Evolutionary conservation across 2,329 filamentous ascomycete species (phyloP), one percentile per base, ranked within the genome.

Genomic region (Apiospora sp.): DNA sequence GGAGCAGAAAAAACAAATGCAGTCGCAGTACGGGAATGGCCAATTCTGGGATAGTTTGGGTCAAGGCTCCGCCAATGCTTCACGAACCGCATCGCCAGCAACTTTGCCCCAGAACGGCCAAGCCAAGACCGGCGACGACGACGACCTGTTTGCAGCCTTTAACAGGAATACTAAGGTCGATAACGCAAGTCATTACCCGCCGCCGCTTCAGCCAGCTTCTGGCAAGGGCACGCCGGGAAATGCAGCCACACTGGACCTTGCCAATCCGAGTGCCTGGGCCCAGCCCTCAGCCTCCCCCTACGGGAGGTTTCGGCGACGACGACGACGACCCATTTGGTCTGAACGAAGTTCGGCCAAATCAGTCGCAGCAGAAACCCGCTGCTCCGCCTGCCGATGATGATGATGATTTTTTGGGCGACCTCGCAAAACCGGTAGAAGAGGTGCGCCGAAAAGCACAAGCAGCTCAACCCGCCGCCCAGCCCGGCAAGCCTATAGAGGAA

Each of bases 301-400:
- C 78, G 61, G 80, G 78, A 14, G 81, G 77, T 0, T 83, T 91
- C 74, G 84, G 81, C 16, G 86, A 89, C 27, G 68, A 64, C 27
- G 68, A 64, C 72, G 94, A 98, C 77, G 94, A 97, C 79, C 94
- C 95, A 1, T 98, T 98, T 80, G 96, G 94, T 0, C 84, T 98
- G 48, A 92, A 87, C 73, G 86, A 92, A 75, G 81, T 94, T 78
- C 89, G 89, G 75, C 83, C 81, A 79, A 83, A 84, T 76, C 64
- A 75, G 30, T 78, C 80, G 37, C 77, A 73, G 12, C 78, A 75
- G 27, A 34, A n/a, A 6, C 34, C 58, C 34, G 69, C 69, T 68
- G 74, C 75, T 13, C 58, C 70, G 68, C 41, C 37, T 24, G 71
- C 76, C 0, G 82, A 81, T n/a, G 90, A 91, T 43, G 89, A 92